Conservation (phyloP, 345 rosid species). For the Lepidium africanum region DNA sequence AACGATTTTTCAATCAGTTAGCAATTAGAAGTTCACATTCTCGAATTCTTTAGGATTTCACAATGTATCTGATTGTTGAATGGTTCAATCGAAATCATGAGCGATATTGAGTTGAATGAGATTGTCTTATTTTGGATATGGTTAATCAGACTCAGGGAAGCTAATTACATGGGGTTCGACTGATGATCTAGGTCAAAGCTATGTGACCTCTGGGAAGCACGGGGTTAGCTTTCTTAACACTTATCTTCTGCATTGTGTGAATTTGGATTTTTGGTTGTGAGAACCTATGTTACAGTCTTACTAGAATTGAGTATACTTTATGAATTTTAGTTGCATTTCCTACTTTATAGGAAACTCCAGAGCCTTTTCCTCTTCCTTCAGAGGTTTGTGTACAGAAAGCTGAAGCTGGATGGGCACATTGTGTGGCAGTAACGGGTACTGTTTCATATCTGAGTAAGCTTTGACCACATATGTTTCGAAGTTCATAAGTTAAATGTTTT, state of each 20-base stretch:
- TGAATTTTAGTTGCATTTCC: neutral
- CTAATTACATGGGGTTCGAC: conserved; percentile 99
- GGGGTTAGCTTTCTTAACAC: conserved; percentile 45
- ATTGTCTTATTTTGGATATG: neutral
- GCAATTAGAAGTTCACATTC: neutral
- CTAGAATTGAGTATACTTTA: neutral
- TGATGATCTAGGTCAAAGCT: conserved; percentile 98
- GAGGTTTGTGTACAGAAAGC: conserved; percentile 62
- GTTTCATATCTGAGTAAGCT: neutral
- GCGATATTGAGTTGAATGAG: neutral
- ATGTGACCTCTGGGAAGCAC: conserved; percentile 90
- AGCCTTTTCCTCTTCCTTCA: conserved; percentile 87
- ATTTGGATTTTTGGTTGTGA: neutral
- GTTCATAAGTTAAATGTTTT: neutral
- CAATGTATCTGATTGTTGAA: conserved; percentile 11
- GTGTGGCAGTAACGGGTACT: conserved; percentile 83
- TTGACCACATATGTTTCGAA: neutral
- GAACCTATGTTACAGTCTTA: neutral
- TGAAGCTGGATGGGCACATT: conserved; percentile 98
- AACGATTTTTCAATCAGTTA: neutral
- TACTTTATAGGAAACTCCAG: conserved; percentile 68
- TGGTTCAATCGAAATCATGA: neutral
- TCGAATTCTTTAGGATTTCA: neutral
- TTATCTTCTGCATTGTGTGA: conserved; percentile 9
- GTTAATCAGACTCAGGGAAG: conserved; percentile 72